Evolutionary conservation across 768 basidiomycete genomes (phyloP).

Genomic region (Mycena polygramma): DNA sequence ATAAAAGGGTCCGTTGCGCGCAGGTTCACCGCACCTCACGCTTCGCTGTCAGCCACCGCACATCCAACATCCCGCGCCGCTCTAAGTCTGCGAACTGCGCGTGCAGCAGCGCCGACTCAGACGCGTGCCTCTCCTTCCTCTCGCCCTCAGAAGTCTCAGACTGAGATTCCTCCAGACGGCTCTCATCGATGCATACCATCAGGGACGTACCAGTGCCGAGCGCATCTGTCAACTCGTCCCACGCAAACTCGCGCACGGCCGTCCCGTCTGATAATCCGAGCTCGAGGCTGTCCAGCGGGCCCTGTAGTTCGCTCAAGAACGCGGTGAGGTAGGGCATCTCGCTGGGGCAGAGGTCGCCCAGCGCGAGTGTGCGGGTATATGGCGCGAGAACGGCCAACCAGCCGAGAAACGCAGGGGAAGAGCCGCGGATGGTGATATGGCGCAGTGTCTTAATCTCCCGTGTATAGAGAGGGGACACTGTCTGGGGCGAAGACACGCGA

Average conservation of each 20-base stretch:
- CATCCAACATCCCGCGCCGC: constrained; percentile 5
- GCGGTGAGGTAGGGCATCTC: constrained; percentile 16
- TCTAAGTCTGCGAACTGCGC: constrained; percentile 1
- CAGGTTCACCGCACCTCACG: not conserved
- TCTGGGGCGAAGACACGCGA: not conserved
- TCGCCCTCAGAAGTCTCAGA: not conserved
- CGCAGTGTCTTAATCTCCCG: not conserved
- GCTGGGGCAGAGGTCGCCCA: constrained; percentile 21
- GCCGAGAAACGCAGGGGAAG: constrained; percentile 32
- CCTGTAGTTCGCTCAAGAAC: not conserved
- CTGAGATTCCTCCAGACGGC: not conserved
- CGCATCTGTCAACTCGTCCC: constrained; percentile 13
- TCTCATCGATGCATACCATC: not conserved
- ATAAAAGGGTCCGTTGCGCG: not conserved
- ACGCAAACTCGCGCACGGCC: constrained; percentile 19
- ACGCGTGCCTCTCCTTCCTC: not conserved
- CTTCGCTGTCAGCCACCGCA: not conserved
- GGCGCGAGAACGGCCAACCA: constrained; percentile 28
- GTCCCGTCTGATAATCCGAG: not conserved
- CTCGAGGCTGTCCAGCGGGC: constrained; percentile 13
- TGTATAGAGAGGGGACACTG: no score
- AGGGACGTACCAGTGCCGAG: constrained; percentile 12
- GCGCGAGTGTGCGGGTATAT: not conserved
- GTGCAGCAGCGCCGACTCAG: not conserved
- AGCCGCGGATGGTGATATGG: constrained; percentile 22